Conservation (phyloP, 2,329 filamentous ascomycete species). For the Blastomyces gilchristii region DNA sequence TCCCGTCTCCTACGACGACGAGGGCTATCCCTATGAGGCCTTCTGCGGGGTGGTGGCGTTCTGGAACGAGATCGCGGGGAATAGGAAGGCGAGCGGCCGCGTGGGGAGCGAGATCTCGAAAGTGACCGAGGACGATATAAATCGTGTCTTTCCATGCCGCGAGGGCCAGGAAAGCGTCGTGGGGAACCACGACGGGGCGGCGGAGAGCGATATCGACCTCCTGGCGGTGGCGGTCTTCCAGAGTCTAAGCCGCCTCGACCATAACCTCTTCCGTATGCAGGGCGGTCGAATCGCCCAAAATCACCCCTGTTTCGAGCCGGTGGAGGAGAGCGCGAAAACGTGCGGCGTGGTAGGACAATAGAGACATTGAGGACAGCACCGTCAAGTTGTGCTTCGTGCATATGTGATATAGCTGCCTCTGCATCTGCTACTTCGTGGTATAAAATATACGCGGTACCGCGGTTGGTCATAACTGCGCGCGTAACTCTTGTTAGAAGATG, state of each 20-base stretch:
- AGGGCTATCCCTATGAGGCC: conserved; percentile 27
- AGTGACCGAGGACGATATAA: conserved; percentile 52
- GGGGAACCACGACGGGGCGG: conserved; percentile 23
- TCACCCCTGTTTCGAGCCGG: conserved; percentile 54
- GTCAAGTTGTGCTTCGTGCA: conserved; percentile 96
- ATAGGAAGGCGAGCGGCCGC: conserved; percentile 26
- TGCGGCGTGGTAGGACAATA: conserved; percentile 73
- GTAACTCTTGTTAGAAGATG: not conserved
- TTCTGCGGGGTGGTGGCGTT: conserved; percentile 33
- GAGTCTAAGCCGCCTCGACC: conserved; percentile 22
- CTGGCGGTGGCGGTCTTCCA: conserved; percentile 13
- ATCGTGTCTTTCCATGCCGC: conserved; percentile 40
- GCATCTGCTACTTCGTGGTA: conserved; percentile 68
- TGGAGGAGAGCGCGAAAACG: conserved; percentile 71
- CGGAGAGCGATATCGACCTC: conserved; percentile 24
- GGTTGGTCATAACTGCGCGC: conserved; percentile 68
- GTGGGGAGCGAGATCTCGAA: conserved; percentile 39
- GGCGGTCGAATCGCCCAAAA: conserved; percentile 41
- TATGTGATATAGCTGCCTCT: conserved; percentile 81
- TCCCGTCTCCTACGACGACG: conserved; percentile 43
- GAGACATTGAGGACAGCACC: conserved; percentile 74
- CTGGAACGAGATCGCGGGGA: conserved; percentile 33
- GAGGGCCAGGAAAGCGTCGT: conserved; percentile 31
- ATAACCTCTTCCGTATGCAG: conserved; percentile 26
- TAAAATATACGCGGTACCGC: conserved; percentile 86